A percentile compares a stretch with the other conserved stretches of the same genome.
These are phyloP conservation scores for Rauvolfia tetraphylla DNA, from an alignment of 257 asterid species.

Conservation along the genomic window DNA sequence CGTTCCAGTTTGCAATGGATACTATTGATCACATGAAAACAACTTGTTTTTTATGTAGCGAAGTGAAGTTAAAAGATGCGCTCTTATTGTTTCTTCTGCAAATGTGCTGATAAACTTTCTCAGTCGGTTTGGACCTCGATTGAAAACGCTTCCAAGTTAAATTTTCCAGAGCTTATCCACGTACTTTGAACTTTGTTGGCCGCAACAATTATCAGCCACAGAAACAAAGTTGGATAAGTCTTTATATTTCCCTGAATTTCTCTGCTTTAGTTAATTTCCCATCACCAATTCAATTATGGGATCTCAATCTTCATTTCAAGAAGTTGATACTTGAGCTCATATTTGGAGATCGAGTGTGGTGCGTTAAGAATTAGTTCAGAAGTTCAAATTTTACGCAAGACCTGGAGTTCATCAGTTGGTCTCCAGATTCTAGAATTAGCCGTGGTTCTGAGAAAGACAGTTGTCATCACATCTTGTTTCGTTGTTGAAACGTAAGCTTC, in stretches of 20 bases:
- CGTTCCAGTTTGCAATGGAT: no score
- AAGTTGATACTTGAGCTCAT: neutral
- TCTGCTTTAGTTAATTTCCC: neutral
- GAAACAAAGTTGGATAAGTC: neutral
- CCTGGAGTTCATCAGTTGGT: neutral
- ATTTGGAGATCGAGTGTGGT: neutral
- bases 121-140: no score
- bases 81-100: constrained; percentile 2
- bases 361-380: neutral
- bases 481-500: neutral
- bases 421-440: neutral
- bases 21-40: neutral
- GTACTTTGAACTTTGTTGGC: neutral
- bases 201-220: constrained; percentile 8
- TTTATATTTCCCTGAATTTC: neutral
- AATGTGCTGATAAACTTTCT: neutral
- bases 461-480: neutral
- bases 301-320: neutral
- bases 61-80: neutral
- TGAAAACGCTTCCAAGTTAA: no score
- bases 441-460: neutral
- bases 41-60: neutral
- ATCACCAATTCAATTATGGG: neutral
- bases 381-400: neutral
- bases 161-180: neutral